phyloP scores from a whole-genome alignment of 2,329 filamentous ascomycete genomes.

The Talaromyces atroroseus region DNA sequence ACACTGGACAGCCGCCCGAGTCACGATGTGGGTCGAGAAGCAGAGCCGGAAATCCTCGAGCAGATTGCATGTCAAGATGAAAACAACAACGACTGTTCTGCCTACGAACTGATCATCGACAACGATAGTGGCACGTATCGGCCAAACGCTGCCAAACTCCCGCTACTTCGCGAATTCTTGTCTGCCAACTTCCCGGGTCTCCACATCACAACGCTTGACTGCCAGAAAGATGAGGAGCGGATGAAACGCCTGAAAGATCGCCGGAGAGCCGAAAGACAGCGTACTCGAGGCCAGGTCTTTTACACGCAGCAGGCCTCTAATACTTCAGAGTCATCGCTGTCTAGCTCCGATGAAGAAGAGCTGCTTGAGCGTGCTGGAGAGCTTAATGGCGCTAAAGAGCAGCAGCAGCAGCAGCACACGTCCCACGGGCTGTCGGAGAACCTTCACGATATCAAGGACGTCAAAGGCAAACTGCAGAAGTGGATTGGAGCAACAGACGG shows the following conservation, averaged over 20 bases:
- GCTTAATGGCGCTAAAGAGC: slow-evolving; percentile 19
- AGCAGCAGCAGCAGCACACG: slow-evolving; percentile 10
- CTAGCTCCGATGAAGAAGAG: slow-evolving; percentile 54
- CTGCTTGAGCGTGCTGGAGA: slow-evolving; percentile 41
- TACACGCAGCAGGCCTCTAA: slow-evolving; percentile 49
- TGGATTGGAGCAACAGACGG: slow-evolving; percentile 27
- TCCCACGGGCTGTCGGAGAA: not conserved
- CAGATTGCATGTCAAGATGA: not conserved
- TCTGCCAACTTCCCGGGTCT: slow-evolving; percentile 70
- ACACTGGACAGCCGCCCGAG: not conserved
- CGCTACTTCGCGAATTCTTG: slow-evolving; percentile 65
- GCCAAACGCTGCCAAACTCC: slow-evolving; percentile 71
- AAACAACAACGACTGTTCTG: slow-evolving; percentile 43
- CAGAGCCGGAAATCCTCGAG: not conserved
- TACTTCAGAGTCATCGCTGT: slow-evolving; percentile 39
- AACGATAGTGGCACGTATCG: slow-evolving; percentile 94
- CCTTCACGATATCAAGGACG: slow-evolving; percentile 33
- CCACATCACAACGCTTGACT: slow-evolving; percentile 67
- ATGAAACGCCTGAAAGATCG: slow-evolving; percentile 69
- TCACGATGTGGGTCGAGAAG: not conserved
- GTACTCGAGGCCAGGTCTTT: slow-evolving; percentile 47
- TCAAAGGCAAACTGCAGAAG: slow-evolving; percentile 31
- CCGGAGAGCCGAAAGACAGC: slow-evolving; percentile 70
- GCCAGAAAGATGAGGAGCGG: slow-evolving; percentile 63
- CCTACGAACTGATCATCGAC: slow-evolving; percentile 87